Evolutionary conservation across 73 alveolate species (phyloP), one percentile per base, ranked within the genome.

Genomic region (Symbiodinium pilosum): DNA sequence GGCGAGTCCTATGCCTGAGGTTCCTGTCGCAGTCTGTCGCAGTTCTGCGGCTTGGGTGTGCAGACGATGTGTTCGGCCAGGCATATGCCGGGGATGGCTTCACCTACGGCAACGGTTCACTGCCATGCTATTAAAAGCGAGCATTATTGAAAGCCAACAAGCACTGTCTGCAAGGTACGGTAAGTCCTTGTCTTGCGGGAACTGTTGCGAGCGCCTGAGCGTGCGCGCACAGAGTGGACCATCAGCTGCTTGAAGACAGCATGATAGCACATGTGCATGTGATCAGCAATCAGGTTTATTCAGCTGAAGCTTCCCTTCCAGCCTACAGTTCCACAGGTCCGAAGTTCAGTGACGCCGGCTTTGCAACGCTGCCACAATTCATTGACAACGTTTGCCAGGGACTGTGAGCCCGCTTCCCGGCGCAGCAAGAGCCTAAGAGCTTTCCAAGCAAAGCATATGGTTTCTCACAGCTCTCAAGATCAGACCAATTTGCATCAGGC

Each of bases 1-100:
- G 3, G 73, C 73, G 38, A 64, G 81, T n/a, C 81, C 81, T 38
- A 64, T 64, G 81, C 81, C 81, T 3, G 81, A 64, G 81, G 81
- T 38, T 28, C 39, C 39, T 14, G 9, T 32, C 81, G 32, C 38
- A 5, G 34, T 30, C 81, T 14, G 39, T 38, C 20, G 73, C 73
- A 54, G 20, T 54, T n/a, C 73, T 26, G 73, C 1, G 73, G 20
- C 32, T 54, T 54, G 73, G 73, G 20, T 26, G 32, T 54, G 73
- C 73, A 16, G n/a, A n/a, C n/a, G n/a, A n/a, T n/a, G n/a, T n/a
- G n/a, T n/a, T n/a, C n/a, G n/a, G n/a, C 34, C 32, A 54, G 73
- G 73, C 26, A 1, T 54, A 54, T 54, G 73, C 73, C 2, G 73
- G 73, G 73, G 81, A 64, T 64, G 81, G 81, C 81, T 64, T 64